Percentiles rank a stretch among this genome's conserved stretches.
Evolutionary conservation across 208 protist genomes (phyloP).

Genomic region (Crithidia fasciculata): DNA sequence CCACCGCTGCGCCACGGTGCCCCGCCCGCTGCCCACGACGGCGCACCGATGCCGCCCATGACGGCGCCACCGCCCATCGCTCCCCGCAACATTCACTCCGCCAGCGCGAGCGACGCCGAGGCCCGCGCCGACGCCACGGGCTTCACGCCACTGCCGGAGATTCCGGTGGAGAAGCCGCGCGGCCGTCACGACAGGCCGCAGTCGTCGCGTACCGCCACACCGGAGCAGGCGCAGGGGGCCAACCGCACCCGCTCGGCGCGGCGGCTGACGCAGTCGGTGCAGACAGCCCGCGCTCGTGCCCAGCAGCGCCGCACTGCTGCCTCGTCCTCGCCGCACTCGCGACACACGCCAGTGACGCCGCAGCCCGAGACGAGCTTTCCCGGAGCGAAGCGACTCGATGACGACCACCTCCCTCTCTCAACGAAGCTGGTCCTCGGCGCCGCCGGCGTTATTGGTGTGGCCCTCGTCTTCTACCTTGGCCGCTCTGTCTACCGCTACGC

Average conservation of each 20-base stretch:
- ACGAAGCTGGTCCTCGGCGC: conserved; percentile 32
- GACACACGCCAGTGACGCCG: conserved; percentile 6
- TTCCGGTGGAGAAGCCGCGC: conserved; percentile 13
- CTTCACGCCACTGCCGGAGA: conserved; percentile 30
- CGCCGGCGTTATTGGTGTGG: conserved; percentile 17
- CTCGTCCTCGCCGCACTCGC: conserved; percentile 24
- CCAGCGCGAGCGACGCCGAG: conserved; percentile 13
- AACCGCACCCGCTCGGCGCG: conserved; percentile 20
- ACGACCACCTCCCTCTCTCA: conserved; percentile 30
- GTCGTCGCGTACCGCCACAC: conserved; percentile 10
- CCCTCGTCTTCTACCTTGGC: conserved; percentile 19
- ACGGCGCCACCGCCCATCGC: conserved; percentile 17
- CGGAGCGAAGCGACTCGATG: conserved; percentile 38
- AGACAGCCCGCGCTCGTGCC: conserved; percentile 36
- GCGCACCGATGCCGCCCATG: not conserved
- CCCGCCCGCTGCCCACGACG: not conserved
- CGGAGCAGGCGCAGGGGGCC: conserved; percentile 2
- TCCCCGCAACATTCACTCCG: conserved; percentile 12
- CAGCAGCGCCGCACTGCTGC: conserved; percentile 27
- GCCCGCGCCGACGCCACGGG: conserved; percentile 1
- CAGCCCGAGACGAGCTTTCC: conserved; percentile 29
- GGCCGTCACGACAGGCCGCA: not conserved
- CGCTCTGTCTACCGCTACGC: conserved; percentile 24
- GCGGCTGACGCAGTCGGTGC: conserved; percentile 40
- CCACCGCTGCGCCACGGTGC: not conserved